phyloP scores from a whole-genome alignment of 176 grass and related monocot species.

The Aegilops bicornis region DNA sequence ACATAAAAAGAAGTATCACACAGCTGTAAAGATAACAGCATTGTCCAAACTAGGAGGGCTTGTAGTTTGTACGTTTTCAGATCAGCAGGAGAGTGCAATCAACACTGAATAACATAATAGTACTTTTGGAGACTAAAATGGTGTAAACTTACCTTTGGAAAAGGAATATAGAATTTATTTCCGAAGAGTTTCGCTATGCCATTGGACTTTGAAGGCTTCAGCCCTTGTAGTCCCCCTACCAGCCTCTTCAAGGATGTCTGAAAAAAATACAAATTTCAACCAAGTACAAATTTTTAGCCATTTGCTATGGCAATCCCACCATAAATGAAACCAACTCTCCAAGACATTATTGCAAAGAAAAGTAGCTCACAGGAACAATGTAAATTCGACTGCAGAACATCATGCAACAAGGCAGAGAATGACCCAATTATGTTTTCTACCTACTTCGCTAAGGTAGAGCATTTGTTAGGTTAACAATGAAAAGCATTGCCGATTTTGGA shows the following conservation, averaged over 20 bases:
- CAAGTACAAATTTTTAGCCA: neutral
- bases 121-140: neutral
- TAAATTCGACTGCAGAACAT: neutral
- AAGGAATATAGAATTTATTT: constrained; percentile 71
- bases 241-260: constrained; percentile 64
- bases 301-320: neutral
- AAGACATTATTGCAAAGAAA: constrained; percentile 10
- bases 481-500: neutral
- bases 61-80: constrained; percentile 13
- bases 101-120: neutral
- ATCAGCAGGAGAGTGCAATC: constrained; percentile 2
- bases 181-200: constrained; percentile 69
- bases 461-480: neutral
- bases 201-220: constrained; percentile 53
- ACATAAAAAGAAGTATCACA: constrained; percentile 33
- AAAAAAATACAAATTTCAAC: constrained; percentile 24
- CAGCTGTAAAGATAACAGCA: constrained; percentile 18
- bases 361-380: neutral
- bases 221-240: constrained; percentile 42
- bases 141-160: constrained; percentile 62
- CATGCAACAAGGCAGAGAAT: neutral
- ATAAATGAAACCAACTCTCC: neutral
- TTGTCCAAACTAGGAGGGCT: neutral
- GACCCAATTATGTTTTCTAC: neutral
- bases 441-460: neutral